Evolutionary conservation across 1,139 yeast genomes (phyloP).

Genomic region (Nakaseomyces glabratus): DNA sequence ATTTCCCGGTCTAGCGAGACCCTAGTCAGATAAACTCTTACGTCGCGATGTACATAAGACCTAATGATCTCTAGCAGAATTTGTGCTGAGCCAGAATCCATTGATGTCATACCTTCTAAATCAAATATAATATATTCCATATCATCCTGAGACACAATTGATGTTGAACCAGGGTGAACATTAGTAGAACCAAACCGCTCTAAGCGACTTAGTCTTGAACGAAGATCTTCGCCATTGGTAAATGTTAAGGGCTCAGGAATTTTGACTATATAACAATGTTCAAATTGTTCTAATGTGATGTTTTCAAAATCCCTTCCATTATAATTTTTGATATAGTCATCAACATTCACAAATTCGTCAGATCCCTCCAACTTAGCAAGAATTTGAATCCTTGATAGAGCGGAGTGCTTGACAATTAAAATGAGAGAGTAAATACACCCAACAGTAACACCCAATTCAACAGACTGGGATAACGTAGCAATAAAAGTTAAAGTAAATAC

Average conservation of each 20-base stretch:
- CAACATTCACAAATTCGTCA: slow-evolving; percentile 69
- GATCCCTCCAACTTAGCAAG: slow-evolving; percentile 77
- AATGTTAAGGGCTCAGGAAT: slow-evolving; percentile 91
- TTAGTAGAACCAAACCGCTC: slow-evolving; percentile 78
- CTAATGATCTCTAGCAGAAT: slow-evolving; percentile 54
- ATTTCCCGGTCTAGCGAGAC: slow-evolving; percentile 41
- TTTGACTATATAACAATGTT: slow-evolving; percentile 77
- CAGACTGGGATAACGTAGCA: slow-evolving; percentile 71
- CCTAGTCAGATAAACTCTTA: slow-evolving; percentile 57
- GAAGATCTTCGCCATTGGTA: slow-evolving; percentile 79
- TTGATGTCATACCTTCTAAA: slow-evolving; percentile 72
- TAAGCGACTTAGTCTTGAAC: slow-evolving; percentile 62
- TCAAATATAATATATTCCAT: slow-evolving; percentile 70
- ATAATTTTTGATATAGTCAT: slow-evolving; percentile 30
- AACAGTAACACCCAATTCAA: slow-evolving; percentile 81
- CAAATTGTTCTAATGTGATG: slow-evolving; percentile 48
- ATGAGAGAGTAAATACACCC: slow-evolving; percentile 77
- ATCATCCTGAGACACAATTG: slow-evolving; percentile 45
- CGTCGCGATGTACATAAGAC: slow-evolving; percentile 47
- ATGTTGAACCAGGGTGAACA: slow-evolving; percentile 74
- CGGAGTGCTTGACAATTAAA: slow-evolving; percentile 75
- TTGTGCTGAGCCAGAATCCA: slow-evolving; percentile 84
- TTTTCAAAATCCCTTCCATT: slow-evolving; percentile 11
- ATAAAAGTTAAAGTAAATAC: slow-evolving; percentile 66
- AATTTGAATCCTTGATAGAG: slow-evolving; percentile 82